These are phyloP conservation scores for Coriolopsis trogii DNA, from an alignment of 1,284 basidiomycete genomes.

Conservation along the genomic window DNA sequence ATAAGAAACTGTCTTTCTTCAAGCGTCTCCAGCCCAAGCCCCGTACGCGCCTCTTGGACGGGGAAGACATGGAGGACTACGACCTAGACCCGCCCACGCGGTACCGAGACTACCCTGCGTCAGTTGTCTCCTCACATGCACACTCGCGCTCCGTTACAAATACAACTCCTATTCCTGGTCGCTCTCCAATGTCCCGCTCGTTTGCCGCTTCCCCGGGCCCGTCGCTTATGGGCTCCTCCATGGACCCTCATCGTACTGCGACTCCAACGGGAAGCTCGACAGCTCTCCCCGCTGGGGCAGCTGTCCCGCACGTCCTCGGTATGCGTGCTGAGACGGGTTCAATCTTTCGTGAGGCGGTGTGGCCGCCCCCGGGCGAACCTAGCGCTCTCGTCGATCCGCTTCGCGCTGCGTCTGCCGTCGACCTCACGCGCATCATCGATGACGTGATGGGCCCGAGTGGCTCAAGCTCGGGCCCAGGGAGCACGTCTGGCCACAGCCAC, in stretches of 20 bases:
- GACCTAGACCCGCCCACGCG: conserved; percentile 33
- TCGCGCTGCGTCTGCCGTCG: conserved; percentile 34
- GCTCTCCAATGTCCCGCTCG: conserved; percentile 15
- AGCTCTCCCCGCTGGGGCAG: conserved; percentile 10
- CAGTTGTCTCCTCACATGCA: conserved; percentile 22
- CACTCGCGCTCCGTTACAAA: conserved; percentile 7
- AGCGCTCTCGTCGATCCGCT: conserved; percentile 49
- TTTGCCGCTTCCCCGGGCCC: conserved; percentile 12
- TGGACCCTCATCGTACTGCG: conserved; percentile 22
- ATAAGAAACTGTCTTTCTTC: conserved; percentile 45
- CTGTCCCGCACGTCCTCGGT: conserved; percentile 40
- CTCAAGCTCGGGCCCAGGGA: background rate
- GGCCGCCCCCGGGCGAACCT: conserved; percentile 47
- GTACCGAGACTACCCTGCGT: conserved; percentile 37
- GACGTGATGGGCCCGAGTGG: conserved; percentile 52
- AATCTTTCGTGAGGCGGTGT: conserved; percentile 53
- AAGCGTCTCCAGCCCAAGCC: conserved; percentile 39
- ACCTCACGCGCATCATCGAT: conserved; percentile 49
- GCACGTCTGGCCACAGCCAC: too few relatives aligned
- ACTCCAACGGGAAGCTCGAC: conserved; percentile 12
- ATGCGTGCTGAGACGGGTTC: conserved; percentile 49
- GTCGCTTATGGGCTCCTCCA: conserved; percentile 10
- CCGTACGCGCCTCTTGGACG: conserved; percentile 44
- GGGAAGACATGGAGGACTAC: conserved; percentile 49
- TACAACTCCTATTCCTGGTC: conserved; percentile 1